Evolutionary conservation across 2,329 filamentous ascomycete genomes (phyloP), one percentile per base, ranked within the genome.

Genomic region (Purpureocillium takamizusanense): DNA sequence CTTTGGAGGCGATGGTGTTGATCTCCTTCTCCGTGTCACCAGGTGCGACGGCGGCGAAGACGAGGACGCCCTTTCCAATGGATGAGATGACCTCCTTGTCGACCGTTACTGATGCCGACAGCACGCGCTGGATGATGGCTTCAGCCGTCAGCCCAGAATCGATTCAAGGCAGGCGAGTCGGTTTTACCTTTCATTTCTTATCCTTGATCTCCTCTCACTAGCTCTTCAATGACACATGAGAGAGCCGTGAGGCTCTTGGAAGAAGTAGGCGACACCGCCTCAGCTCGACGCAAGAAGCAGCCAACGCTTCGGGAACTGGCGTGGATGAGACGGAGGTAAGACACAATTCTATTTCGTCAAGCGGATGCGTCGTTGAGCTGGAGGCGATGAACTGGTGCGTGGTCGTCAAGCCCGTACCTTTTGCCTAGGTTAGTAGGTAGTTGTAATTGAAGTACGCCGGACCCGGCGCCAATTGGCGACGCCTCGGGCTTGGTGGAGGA

Each of bases 91-190:
- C 67, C 57, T 94, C 74, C 55, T 86, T 83, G 56, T 98, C 89
- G 37, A 98, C 90, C 2, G 88, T 92, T 51, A 98, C 92, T 7
- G 90, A 95, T 43, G 90, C 90, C 32, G 89, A 97, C 43, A 95
- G 78, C 37, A 98, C 92, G 48, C 92, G 78, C 64, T 98, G 92
- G 38, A 97, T 68, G 43, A 98, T 86, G 38, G 88, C 92, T 95
- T 54, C 38, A 42, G 17, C 25, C 38, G 36, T 43, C 5, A 34
- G 4, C 13, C 28, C 6, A 30, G 7, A 4, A 14, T 30, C 11
- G 13, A 30, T 30, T 14, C 28, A 7, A 13, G 7, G 6, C 28
- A 13, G 11, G 5, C 5, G 12, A 14, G 28, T 8, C 12, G 11
- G 28, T 7, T 17, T 7, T 31, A 46, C 44, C 44, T 41, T 46